phyloP scores from a whole-genome alignment of 2,329 filamentous ascomycete species.

The Aspergillus chevalieri region DNA sequence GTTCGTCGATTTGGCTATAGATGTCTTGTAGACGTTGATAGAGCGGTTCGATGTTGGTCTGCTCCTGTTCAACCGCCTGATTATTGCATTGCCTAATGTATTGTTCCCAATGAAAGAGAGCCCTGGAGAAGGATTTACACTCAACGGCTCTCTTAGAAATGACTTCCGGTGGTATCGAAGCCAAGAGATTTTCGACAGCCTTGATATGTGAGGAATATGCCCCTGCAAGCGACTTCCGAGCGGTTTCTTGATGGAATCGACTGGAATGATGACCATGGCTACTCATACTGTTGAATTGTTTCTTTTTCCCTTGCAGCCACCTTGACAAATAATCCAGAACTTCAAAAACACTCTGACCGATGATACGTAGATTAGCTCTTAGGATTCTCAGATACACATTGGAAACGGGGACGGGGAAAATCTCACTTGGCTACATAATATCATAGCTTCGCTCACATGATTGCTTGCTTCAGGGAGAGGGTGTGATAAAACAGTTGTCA shows the following conservation, averaged over 20 bases:
- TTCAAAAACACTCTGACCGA: slow-evolving; percentile 69
- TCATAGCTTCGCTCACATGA: slow-evolving; percentile 65
- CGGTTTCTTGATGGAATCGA: slow-evolving; percentile 23
- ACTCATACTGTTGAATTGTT: slow-evolving; percentile 35
- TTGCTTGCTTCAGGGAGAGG: slow-evolving; percentile 49
- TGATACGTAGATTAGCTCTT: not conserved
- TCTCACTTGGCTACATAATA: slow-evolving; percentile 77
- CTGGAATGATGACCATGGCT: slow-evolving; percentile 21
- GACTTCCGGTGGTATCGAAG: slow-evolving; percentile 63
- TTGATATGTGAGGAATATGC: slow-evolving; percentile 42
- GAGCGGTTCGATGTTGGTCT: slow-evolving; percentile 54
- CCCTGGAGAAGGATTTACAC: slow-evolving; percentile 85
- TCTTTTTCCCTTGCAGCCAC: slow-evolving; percentile 77
- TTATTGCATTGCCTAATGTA: slow-evolving; percentile 60
- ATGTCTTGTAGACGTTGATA: slow-evolving; percentile 82
- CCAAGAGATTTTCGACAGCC: slow-evolving; percentile 66
- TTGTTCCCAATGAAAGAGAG: slow-evolving; percentile 91
- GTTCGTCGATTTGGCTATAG: slow-evolving; percentile 95
- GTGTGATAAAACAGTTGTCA: slow-evolving; percentile 67
- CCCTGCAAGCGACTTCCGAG: slow-evolving; percentile 22
- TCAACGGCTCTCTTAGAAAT: slow-evolving; percentile 81
- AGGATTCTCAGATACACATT: not conserved
- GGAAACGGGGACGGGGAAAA: not conserved
- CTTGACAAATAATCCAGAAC: slow-evolving; percentile 85
- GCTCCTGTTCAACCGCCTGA: slow-evolving; percentile 44